These are phyloP conservation scores for Cladophialophora immunda DNA, from an alignment of 2,329 filamentous ascomycete genomes.

Conservation along the genomic window DNA sequence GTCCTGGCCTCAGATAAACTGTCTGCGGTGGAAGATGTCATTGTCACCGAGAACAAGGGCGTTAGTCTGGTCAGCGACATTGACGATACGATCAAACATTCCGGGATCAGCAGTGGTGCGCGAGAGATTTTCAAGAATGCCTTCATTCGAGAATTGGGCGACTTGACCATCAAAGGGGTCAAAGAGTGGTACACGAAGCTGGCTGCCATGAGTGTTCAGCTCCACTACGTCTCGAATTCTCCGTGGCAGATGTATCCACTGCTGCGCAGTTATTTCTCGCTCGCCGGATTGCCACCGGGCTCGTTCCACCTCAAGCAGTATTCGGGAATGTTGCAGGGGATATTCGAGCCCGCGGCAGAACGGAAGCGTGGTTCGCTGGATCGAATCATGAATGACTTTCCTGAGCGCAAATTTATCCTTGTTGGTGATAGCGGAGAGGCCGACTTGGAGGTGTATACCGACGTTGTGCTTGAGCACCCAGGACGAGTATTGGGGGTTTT, in stretches of 20 bases:
- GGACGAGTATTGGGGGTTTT: slow-evolving; percentile 86
- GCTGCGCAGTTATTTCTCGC: slow-evolving; percentile 81
- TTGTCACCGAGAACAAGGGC: slow-evolving; percentile 78
- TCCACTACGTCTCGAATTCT: slow-evolving; percentile 99
- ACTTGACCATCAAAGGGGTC: slow-evolving; percentile 86
- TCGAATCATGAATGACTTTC: slow-evolving; percentile 87
- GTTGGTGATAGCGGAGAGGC: slow-evolving; percentile 97
- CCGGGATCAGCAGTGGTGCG: slow-evolving; percentile 85
- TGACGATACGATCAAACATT: slow-evolving; percentile 96
- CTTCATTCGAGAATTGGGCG: slow-evolving; percentile 84
- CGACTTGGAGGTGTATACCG: slow-evolving; percentile 95
- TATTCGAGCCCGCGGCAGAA: slow-evolving; percentile 96
- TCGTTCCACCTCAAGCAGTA: slow-evolving; percentile 97
- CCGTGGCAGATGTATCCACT: slow-evolving; percentile 97
- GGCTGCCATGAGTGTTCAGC: slow-evolving; percentile 79
- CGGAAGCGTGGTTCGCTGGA: slow-evolving; percentile 89
- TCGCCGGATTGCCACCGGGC: slow-evolving; percentile 81
- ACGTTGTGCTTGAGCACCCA: slow-evolving; percentile 85
- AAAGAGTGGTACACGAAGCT: slow-evolving; percentile 86
- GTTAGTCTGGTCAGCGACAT: slow-evolving; percentile 97
- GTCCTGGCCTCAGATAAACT: slow-evolving; percentile 86
- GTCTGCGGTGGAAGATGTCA: slow-evolving; percentile 80
- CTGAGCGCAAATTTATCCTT: slow-evolving; percentile 84
- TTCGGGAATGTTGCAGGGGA: slow-evolving; percentile 94
- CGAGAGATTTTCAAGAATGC: slow-evolving; percentile 97